Percentiles rank a stretch among this genome's conserved stretches.
Conservation (phyloP, 75 land plant species). For the Azolla pinnata region DNA sequence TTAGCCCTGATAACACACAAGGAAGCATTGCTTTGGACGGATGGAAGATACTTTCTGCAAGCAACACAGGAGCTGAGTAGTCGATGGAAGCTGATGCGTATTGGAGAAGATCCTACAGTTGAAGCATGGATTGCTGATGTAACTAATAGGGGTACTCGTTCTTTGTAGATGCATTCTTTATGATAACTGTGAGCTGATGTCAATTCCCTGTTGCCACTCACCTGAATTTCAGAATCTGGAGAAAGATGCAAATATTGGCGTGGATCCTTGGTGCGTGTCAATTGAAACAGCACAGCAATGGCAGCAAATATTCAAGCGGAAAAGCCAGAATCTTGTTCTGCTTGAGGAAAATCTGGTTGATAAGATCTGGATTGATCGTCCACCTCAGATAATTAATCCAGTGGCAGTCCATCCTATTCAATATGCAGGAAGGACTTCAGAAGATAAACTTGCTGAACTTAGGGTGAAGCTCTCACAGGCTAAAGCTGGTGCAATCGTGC, state of each 20-base stretch:
- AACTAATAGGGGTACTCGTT: slow-evolving; percentile 7
- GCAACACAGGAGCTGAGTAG: slow-evolving; percentile 72
- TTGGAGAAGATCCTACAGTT: slow-evolving; percentile 78
- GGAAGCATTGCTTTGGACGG: slow-evolving; percentile 88
- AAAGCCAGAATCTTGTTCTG: slow-evolving; percentile 53
- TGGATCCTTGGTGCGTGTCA: slow-evolving; percentile 89
- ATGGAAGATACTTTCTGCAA: slow-evolving; percentile 97
- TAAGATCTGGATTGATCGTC: slow-evolving; percentile 75
- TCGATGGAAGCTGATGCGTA: slow-evolving; percentile 89
- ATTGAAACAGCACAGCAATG: slow-evolving; percentile 77
- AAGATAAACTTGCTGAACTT: slow-evolving; percentile 67
- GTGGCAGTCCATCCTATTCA: slow-evolving; percentile 63
- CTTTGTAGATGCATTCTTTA: background rate
- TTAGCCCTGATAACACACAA: slow-evolving; percentile 64
- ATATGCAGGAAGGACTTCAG: slow-evolving; percentile 66
- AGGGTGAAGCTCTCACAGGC: slow-evolving; percentile 56
- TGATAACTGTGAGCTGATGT: too few relatives aligned
- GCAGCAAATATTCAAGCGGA: slow-evolving; percentile 56
- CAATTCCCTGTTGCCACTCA: background rate
- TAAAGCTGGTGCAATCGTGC: slow-evolving; percentile 63
- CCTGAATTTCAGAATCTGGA: slow-evolving; percentile 53
- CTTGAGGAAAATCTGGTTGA: slow-evolving; percentile 68
- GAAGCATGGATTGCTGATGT: slow-evolving; percentile 92
- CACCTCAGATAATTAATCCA: slow-evolving; percentile 40
- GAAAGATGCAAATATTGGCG: slow-evolving; percentile 51